A percentile compares a stretch with the other conserved stretches of the same genome.
phyloP scores from a whole-genome alignment of 495 filamentous ascomycete genomes.

The Darksidea phi region DNA sequence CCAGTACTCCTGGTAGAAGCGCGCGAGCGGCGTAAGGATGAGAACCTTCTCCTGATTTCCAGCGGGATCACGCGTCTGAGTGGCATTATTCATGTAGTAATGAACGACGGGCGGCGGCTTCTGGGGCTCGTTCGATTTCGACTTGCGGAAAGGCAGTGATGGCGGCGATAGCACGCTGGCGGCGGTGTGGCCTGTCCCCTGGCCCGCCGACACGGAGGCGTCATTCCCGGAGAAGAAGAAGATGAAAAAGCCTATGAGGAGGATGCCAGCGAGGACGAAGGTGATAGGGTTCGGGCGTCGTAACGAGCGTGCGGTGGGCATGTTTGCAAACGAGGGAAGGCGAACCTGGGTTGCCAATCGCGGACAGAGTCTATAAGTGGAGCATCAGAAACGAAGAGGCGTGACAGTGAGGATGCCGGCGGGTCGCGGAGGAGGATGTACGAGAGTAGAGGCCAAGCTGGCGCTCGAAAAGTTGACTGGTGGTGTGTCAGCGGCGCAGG shows the following conservation, averaged over 20 bases:
- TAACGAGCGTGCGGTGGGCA: constrained; percentile 48
- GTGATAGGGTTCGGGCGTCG: constrained; percentile 69
- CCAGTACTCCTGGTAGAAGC: constrained; percentile 95
- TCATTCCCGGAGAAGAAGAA: constrained; percentile 60
- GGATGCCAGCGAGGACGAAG: constrained; percentile 58
- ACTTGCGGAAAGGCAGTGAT: constrained; percentile 76
- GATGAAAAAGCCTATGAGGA: constrained; percentile 63
- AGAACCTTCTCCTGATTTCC: constrained; percentile 81
- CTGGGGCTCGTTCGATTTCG: constrained; percentile 52
- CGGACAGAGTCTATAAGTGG: constrained; percentile 18
- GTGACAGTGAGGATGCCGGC: neutral
- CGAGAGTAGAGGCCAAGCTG: constrained; percentile 4
- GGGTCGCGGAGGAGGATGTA: neutral
- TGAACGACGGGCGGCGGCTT: constrained; percentile 84
- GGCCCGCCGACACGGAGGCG: constrained; percentile 38
- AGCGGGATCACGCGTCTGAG: constrained; percentile 69
- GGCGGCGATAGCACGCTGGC: constrained; percentile 63
- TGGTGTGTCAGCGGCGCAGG: neutral
- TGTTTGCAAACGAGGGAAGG: constrained; percentile 13
- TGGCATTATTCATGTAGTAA: constrained; percentile 92
- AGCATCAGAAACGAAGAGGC: constrained; percentile 28
- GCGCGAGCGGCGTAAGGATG: constrained; percentile 86
- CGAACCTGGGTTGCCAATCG: constrained; percentile 30
- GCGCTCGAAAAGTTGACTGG: neutral
- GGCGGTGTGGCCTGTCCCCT: constrained; percentile 25